Base-by-base conservation (phyloP, 2,329 filamentous ascomycete genomes). In the Xylaria sp. region DNA sequence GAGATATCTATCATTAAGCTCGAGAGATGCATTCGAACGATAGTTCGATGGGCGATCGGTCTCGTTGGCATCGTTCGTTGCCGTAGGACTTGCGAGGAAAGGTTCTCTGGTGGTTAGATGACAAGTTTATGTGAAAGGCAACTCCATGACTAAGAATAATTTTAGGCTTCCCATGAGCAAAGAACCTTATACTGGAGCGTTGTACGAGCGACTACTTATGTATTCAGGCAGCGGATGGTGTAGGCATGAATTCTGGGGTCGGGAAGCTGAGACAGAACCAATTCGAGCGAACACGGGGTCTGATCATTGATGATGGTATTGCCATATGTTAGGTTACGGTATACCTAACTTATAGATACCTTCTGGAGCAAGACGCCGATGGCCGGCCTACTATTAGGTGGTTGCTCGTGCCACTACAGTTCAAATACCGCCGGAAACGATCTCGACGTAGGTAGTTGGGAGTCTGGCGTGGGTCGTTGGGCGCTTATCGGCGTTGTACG, bases 281-380 rank as follows among this genome's bases (percentile, higher is more conserved):
- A 63, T 53, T 66, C 44, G 58, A 10, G 51, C 53, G 49, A 10
- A 53, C 40, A 15, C 13, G 33, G 44, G 53, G 26, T 33, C 46
- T 42, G 33, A 33, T 20, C 59, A 42, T 36, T 40, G 40, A n/a
- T 5, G 26, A 63, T 57, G 10, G n/a, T 9, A 44, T 28, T 40
- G 17, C 6, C 33, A 49, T 31, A n/a, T 40, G 36, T 26, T 42
- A 28, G 20, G 36, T 40, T 31, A 40, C 36, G 15, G 53, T 15
- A 40, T 26, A 20, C 31, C 6, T 42, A 13, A 57, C 33, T 23
- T 33, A n/a, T 44, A 23, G 38, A 10, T 28, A 46, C n/a, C 13
- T 42, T 48, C 53, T 20, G 15, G 13, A 49, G 42, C 33, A 33
- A 33, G 33, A 33, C 33, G 33, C 7, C 9, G 33, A 33, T 42